Conservation (phyloP, 2,329 filamentous ascomycete genomes). For the Trichoderma sp. region DNA sequence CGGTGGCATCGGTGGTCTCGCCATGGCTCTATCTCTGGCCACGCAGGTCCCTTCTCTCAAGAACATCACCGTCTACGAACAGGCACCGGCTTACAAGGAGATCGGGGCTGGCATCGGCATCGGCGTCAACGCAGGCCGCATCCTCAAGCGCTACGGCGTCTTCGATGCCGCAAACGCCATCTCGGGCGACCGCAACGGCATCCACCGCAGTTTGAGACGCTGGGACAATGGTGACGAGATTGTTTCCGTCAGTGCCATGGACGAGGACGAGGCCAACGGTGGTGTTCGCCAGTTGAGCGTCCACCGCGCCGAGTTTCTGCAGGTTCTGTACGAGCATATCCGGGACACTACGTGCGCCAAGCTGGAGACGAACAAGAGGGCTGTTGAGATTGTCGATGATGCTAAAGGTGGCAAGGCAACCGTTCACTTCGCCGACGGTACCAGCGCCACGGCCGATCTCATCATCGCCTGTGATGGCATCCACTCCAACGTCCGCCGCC, state of each 20-base stretch:
- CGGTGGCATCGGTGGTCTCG: constrained; percentile 4
- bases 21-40: background rate
- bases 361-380: constrained; percentile 7
- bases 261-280: background rate
- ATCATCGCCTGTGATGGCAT: constrained; percentile 13
- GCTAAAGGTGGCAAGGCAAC: background rate
- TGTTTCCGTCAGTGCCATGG: constrained; percentile 10
- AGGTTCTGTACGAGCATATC: background rate
- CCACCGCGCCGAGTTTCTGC: constrained; percentile 2
- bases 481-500: constrained; percentile 5
- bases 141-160: constrained; percentile 14
- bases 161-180: constrained; percentile 8
- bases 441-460: background rate
- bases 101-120: constrained; percentile 13
- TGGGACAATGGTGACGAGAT: constrained; percentile 14
- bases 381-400: constrained; percentile 6
- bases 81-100: constrained; percentile 6
- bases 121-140: constrained; percentile 10
- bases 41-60: background rate
- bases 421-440: constrained; percentile 3
- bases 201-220: constrained; percentile 3
- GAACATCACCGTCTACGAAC: constrained; percentile 15
- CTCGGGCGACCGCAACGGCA: constrained; percentile 17
- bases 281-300: constrained; percentile 15
- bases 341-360: background rate